Conservation (phyloP, 768 basidiomycete species). For the Tephrocybe sp. region DNA sequence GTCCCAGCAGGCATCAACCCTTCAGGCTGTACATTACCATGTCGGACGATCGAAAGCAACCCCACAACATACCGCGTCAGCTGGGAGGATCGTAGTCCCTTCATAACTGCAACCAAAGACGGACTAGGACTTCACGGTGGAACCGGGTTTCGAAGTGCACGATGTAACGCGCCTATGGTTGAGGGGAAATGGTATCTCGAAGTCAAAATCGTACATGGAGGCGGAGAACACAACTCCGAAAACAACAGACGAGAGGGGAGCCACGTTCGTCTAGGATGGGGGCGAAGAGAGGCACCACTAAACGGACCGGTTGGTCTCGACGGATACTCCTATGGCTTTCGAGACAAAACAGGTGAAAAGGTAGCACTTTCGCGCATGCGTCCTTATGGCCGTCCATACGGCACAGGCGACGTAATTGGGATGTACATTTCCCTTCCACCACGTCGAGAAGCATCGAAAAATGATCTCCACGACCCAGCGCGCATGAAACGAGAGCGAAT, state of each 20-base stretch:
- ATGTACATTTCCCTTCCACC: conserved; percentile 90
- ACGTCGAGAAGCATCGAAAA: conserved; percentile 50
- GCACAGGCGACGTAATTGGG: conserved; percentile 85
- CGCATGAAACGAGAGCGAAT: conserved; percentile 86
- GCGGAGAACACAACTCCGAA: conserved; percentile 55
- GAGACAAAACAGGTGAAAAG: conserved; percentile 92
- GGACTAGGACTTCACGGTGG: conserved; percentile 75
- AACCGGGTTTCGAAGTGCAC: conserved; percentile 87
- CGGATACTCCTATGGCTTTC: conserved; percentile 87
- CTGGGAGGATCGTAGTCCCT: conserved; percentile 90
- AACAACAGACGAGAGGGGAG: conserved; percentile 59
- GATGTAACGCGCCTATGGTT: conserved; percentile 85
- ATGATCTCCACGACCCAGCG: conserved; percentile 77
- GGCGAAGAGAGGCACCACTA: conserved; percentile 85
- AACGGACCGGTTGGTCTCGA: conserved; percentile 93
- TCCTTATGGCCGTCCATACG: conserved; percentile 72
- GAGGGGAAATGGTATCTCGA: conserved; percentile 96
- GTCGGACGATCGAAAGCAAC: conserved; percentile 77
- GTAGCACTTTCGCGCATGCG: conserved; percentile 79
- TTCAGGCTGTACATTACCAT: conserved; percentile 54
- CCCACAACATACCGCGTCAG: conserved; percentile 71
- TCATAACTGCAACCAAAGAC: conserved; percentile 75
- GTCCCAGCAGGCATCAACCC: conserved; percentile 73
- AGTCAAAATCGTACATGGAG: conserved; percentile 73
- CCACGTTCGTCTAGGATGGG: conserved; percentile 91